Evolutionary conservation across 108 stramenopile genomes (phyloP).

Genomic region (Cyclotella sp.): DNA sequence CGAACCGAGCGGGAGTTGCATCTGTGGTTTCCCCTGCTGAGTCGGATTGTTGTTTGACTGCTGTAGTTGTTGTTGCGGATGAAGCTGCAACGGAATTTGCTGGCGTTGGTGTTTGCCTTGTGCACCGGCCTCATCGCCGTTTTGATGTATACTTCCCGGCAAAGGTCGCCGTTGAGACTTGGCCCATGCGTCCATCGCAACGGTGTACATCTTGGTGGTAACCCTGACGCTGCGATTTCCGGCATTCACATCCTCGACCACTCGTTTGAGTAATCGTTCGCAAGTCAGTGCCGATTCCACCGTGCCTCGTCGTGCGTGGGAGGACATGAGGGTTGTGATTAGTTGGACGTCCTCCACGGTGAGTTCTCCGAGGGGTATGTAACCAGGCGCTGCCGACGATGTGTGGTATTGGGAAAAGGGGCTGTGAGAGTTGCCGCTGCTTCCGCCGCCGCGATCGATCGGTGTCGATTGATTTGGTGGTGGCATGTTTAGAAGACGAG

Average conservation of each 20-base stretch:
- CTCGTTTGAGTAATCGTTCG: conserved; percentile 67
- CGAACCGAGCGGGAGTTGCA: conserved; percentile 42
- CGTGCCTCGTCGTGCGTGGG: conserved; percentile 62
- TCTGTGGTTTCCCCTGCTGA: neutral
- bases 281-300: conserved; percentile 59
- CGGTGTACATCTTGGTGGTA: conserved; percentile 36
- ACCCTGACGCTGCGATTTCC: conserved; percentile 32
- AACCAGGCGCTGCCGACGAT: neutral
- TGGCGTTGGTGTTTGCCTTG: conserved; percentile 2
- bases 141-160: conserved; percentile 6
- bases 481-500: conserved; percentile 30
- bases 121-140: neutral
- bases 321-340: conserved; percentile 64
- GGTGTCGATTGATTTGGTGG: conserved; percentile 15
- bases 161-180: conserved; percentile 55
- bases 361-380: conserved; percentile 53
- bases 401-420: conserved; percentile 10
- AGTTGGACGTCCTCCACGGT: conserved; percentile 67
- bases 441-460: neutral
- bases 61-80: conserved; percentile 8
- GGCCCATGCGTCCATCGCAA: conserved; percentile 76
- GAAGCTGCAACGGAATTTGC: conserved; percentile 1
- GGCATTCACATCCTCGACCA: conserved; percentile 66
- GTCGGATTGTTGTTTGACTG: neutral
- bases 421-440: neutral